Evolutionary conservation across 148 eudicot genomes (phyloP), one percentile per base, ranked within the genome.

Genomic region (Camellia japonica): DNA sequence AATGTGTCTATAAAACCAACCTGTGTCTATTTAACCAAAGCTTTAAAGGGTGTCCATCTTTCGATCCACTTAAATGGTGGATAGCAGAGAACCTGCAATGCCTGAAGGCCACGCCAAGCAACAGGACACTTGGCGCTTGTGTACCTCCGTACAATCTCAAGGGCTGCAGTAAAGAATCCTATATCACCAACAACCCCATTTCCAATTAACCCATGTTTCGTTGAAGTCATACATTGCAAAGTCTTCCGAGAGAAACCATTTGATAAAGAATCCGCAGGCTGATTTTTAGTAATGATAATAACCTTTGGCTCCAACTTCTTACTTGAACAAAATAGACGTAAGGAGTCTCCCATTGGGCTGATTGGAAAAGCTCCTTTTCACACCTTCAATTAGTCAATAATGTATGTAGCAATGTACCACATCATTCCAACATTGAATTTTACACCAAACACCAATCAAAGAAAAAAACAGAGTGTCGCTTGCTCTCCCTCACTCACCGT

Each of bases 1-100:
- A 30, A 8, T 55, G 41, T 15, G 9, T 0, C 51, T 16, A 15
- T 47, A 63, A 80, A 30, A 80, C 91, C 20, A 76, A 91, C 95
- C 93, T 91, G 89, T 86, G 84, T 80, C 80, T 66, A 78, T 73
- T 82, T 79, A 51, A 78, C 75, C 67, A 91, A 76, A 46, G 84
- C 81, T 75, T 83, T 84, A 30, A 87, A 84, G 54, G 87, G 76
- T 19, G 77, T 82, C 91, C 91, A 91, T 78, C 73, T 84, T 38
- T 87, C 85, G 71, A 91, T 83, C 93, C 91, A 91, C 74, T 85
- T 91, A 60, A 90, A 80, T 49, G 92, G 95, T 18, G 86, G 90
- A 72, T 83, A 86, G 79, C 87, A 85, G 63, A 88, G 61, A 76
- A 82, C 19, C 78, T 90, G 95, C 74, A 91, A 71, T 67, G 87